These are phyloP conservation scores for Globisporangium emineosum DNA, from an alignment of 352 stramenopile genomes.

Conservation along the genomic window DNA sequence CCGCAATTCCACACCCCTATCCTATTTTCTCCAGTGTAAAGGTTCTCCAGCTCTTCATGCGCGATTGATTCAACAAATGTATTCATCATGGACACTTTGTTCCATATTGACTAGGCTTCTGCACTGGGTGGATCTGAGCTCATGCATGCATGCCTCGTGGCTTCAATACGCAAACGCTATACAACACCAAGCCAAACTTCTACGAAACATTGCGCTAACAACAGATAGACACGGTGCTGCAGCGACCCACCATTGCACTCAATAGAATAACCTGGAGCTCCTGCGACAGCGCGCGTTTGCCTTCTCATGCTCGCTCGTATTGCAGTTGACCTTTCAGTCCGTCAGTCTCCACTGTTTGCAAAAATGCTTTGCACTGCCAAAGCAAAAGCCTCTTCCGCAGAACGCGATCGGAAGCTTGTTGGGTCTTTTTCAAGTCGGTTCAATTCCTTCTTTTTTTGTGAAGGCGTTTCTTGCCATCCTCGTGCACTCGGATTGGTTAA, in stretches of 20 bases:
- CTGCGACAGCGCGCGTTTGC: not conserved
- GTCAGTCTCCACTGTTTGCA: not conserved
- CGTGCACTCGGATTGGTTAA: not conserved
- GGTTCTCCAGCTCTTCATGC: not conserved
- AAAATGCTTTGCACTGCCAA: too few relatives aligned
- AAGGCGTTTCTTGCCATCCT: conserved; percentile 1
- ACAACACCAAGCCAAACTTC: not conserved
- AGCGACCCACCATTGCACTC: not conserved
- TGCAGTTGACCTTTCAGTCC: not conserved
- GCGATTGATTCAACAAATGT: not conserved
- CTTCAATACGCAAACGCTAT: not conserved
- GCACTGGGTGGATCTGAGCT: conserved; percentile 7
- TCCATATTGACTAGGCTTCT: not conserved
- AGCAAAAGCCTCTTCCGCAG: too few relatives aligned
- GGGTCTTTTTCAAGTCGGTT: conserved; percentile 9
- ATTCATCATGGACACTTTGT: not conserved
- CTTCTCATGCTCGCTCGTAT: not conserved
- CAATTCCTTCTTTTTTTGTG: conserved; percentile 8
- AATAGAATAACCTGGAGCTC: not conserved
- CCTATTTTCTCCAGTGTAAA: not conserved
- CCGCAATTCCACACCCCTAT: not conserved
- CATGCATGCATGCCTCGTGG: not conserved
- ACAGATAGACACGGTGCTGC: not conserved
- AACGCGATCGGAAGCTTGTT: not conserved
- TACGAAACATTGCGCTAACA: not conserved